phyloP scores from a whole-genome alignment of 208 protist genomes.

The Angomonas ambiguus region DNA sequence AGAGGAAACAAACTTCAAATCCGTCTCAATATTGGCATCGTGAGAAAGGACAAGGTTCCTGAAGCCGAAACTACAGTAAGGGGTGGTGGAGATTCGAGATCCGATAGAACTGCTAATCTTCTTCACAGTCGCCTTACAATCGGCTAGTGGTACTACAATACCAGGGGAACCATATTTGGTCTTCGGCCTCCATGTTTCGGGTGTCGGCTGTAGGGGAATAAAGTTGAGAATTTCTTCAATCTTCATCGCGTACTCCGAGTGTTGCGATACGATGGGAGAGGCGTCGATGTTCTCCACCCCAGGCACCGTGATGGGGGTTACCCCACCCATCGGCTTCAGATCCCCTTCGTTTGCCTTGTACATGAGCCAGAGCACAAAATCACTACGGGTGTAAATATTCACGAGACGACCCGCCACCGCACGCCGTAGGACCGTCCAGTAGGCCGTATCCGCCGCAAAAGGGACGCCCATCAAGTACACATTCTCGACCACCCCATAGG shows the following conservation, averaged over 20 bases:
- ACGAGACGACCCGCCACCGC: constrained; percentile 83
- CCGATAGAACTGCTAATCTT: constrained; percentile 32
- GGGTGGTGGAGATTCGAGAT: constrained; percentile 28
- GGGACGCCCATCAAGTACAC: constrained; percentile 77
- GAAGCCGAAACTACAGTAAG: constrained; percentile 33
- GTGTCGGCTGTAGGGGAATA: constrained; percentile 37
- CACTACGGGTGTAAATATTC: constrained; percentile 82
- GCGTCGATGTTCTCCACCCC: constrained; percentile 86
- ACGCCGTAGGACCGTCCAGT: constrained; percentile 57
- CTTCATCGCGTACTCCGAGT: constrained; percentile 57
- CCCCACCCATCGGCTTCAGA: constrained; percentile 73
- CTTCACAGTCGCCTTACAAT: constrained; percentile 20
- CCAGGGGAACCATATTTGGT: constrained; percentile 46
- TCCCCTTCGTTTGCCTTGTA: constrained; percentile 68
- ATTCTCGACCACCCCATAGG: constrained; percentile 77
- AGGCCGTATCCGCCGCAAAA: constrained; percentile 35
- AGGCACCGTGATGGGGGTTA: constrained; percentile 61
- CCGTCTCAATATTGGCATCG: constrained; percentile 11
- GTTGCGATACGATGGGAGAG: constrained; percentile 45
- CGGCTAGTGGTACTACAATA: constrained; percentile 30
- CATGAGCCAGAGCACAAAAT: constrained; percentile 81
- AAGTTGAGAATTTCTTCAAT: constrained; percentile 50
- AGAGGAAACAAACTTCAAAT: constrained; percentile 28
- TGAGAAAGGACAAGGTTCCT: constrained; percentile 40
- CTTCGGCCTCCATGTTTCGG: constrained; percentile 36